phyloP scores from a whole-genome alignment of 306 rosid species.

The Quercus engelmannii region DNA sequence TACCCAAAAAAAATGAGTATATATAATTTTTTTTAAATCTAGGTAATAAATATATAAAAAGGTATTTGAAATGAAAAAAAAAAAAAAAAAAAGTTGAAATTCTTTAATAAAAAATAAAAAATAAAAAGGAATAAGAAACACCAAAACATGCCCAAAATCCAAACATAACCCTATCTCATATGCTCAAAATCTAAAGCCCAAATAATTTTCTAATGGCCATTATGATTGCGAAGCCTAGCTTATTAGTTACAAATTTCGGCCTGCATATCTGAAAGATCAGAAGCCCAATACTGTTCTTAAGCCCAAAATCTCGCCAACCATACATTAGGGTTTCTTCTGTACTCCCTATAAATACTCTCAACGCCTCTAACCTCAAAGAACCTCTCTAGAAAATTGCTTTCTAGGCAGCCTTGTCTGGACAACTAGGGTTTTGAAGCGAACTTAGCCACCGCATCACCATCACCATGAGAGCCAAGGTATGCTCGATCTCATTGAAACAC shows the following conservation, averaged over 20 bases:
- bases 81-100: too few species aligned
- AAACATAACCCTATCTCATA: too few species aligned
- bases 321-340: conserved; percentile 16
- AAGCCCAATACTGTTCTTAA: neutral
- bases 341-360: conserved; percentile 14
- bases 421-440: conserved; percentile 12
- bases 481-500: neutral
- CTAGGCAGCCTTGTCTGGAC: neutral
- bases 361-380: neutral
- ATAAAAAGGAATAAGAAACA: too few species aligned
- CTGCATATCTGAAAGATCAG: neutral
- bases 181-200: too few species aligned
- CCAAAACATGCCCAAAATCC: too few species aligned
- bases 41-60: too few species aligned
- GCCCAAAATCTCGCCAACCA: neutral
- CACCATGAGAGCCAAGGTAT: conserved; percentile 50
- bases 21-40: too few species aligned
- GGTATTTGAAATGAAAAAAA: too few species aligned
- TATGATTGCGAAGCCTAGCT: neutral
- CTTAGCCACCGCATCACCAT: neutral
- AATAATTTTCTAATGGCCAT: neutral
- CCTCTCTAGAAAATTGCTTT: too few species aligned
- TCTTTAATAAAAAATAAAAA: too few species aligned
- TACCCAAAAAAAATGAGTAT: too few species aligned
- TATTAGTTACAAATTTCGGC: neutral